Evolutionary conservation across 2,329 filamentous ascomycete genomes (phyloP).

Genomic region (Achaetomium macrosporum): DNA sequence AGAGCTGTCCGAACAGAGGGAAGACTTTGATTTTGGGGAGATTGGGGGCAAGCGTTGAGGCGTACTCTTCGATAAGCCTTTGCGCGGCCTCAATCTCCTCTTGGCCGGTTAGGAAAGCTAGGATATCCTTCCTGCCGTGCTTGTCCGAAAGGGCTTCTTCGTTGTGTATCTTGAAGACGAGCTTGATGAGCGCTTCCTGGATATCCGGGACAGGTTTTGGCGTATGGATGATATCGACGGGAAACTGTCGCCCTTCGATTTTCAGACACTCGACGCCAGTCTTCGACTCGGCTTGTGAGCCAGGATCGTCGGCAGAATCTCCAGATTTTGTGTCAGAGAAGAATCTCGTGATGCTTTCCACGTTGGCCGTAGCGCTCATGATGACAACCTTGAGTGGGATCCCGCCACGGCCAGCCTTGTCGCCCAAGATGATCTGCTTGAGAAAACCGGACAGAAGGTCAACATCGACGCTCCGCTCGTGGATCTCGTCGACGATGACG

Average conservation of each 20-base stretch:
- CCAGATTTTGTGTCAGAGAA: conserved; percentile 45
- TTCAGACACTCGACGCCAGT: conserved; percentile 43
- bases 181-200: conserved; percentile 72
- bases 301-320: not conserved
- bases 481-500: conserved; percentile 91
- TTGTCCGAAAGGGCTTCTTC: conserved; percentile 80
- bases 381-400: conserved; percentile 80
- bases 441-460: conserved; percentile 87
- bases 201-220: conserved; percentile 71
- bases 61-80: conserved; percentile 74
- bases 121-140: conserved; percentile 54
- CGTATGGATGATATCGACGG: conserved; percentile 73
- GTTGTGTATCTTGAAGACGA: conserved; percentile 79
- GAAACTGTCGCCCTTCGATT: conserved; percentile 82
- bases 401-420: conserved; percentile 60
- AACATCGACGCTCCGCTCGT: conserved; percentile 91
- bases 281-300: conserved; percentile 14
- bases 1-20: conserved; percentile 84
- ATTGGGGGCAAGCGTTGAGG: conserved; percentile 63
- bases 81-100: conserved; percentile 85
- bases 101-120: conserved; percentile 88
- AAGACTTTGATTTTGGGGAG: conserved; percentile 67
- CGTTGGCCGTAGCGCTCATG: conserved; percentile 95
- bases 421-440: conserved; percentile 63
- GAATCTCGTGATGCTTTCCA: conserved; percentile 70